Conservation (phyloP, 345 rosid species). For the Brassica rapa region DNA sequence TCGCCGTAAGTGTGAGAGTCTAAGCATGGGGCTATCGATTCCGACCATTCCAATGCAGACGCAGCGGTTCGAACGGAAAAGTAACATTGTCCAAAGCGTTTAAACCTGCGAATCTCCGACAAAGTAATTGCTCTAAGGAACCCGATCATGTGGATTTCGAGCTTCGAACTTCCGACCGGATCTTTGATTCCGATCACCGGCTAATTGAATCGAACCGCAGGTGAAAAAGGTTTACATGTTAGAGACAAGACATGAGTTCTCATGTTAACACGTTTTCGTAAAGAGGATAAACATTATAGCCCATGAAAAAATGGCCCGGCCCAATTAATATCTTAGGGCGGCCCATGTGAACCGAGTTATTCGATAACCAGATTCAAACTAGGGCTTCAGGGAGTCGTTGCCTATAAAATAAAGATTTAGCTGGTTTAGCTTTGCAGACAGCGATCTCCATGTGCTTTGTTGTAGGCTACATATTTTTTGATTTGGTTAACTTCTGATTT, state of each 20-base stretch:
- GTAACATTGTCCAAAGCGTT: conserved; percentile 27
- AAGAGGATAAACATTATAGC: not conserved
- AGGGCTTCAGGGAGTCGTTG: conserved; percentile 24
- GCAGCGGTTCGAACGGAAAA: conserved; percentile 42
- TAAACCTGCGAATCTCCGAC: conserved; percentile 15
- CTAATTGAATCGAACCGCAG: not conserved
- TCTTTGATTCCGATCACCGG: not conserved
- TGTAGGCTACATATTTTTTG: not conserved
- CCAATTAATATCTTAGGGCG: not conserved
- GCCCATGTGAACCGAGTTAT: not conserved
- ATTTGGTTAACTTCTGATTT: not conserved
- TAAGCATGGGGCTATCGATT: conserved; percentile 30
- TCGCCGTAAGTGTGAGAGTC: conserved; percentile 51
- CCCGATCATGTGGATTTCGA: conserved; percentile 47
- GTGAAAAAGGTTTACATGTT: not conserved
- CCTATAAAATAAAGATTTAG: conserved; percentile 10
- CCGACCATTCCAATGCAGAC: conserved; percentile 22
- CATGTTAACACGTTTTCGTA: not conserved
- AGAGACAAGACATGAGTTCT: not conserved
- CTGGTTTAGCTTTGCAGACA: not conserved
- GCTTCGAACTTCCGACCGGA: conserved; percentile 1
- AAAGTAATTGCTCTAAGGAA: conserved; percentile 14
- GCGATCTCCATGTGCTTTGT: not conserved
- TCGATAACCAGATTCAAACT: not conserved
- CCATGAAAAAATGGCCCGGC: not conserved